Conservation (phyloP, 2,329 filamentous ascomycete genomes). For the Ophiocordyceps australis region DNA sequence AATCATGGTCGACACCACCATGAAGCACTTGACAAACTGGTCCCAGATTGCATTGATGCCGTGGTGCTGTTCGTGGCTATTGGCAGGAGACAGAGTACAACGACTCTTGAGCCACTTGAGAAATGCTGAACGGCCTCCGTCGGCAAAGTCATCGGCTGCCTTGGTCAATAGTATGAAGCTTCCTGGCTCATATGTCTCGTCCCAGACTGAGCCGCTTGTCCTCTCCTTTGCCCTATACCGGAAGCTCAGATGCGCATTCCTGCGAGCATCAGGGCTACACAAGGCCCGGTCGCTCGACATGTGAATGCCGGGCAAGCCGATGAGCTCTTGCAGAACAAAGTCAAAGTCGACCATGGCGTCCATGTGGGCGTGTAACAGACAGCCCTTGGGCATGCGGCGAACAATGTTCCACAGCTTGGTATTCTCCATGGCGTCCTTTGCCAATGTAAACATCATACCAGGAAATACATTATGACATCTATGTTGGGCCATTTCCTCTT, state of each 20-base stretch:
- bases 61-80: constrained; percentile 64
- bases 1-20: constrained; percentile 54
- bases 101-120: constrained; percentile 58
- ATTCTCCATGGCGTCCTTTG: constrained; percentile 69
- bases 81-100: constrained; percentile 51
- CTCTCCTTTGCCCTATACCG: constrained; percentile 30
- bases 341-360: constrained; percentile 84
- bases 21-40: constrained; percentile 63
- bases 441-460: constrained; percentile 85
- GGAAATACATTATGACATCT: constrained; percentile 52
- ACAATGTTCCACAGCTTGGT: constrained; percentile 78
- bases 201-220: constrained; percentile 43
- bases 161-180: constrained; percentile 37
- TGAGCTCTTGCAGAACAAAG: constrained; percentile 54
- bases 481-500: constrained; percentile 48
- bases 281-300: constrained; percentile 44
- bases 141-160: constrained; percentile 59
- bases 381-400: constrained; percentile 73
- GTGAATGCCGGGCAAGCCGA: constrained; percentile 58
- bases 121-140: constrained; percentile 54
- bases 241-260: constrained; percentile 42
- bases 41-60: constrained; percentile 72
- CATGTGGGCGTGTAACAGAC: constrained; percentile 70
- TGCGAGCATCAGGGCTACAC: constrained; percentile 28
- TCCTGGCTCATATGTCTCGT: constrained; percentile 36